Conservation (phyloP, 2,329 filamentous ascomycete species). For the Stemphylium beticola region DNA sequence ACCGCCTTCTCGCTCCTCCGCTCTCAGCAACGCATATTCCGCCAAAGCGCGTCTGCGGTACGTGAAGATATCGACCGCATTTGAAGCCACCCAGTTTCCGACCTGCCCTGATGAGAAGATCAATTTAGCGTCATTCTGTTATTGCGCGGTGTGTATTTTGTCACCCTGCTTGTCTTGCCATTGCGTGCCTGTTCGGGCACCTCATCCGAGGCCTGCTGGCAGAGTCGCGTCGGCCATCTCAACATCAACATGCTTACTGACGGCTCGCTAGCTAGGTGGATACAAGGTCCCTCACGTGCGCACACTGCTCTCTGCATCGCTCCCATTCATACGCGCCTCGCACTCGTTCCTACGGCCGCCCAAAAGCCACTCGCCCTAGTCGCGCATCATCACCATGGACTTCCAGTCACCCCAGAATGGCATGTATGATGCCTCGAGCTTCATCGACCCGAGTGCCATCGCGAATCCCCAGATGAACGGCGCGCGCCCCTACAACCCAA, state of each 20-base stretch:
- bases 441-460: slow-evolving; percentile 51
- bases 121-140: slow-evolving; percentile 31
- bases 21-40: slow-evolving; percentile 44
- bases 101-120: slow-evolving; percentile 38
- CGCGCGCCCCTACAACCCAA: slow-evolving; percentile 79
- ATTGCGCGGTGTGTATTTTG: slow-evolving; percentile 33
- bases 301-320: slow-evolving; percentile 15
- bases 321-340: slow-evolving; percentile 14
- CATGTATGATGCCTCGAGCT: slow-evolving; percentile 46
- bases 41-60: slow-evolving; percentile 39
- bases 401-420: slow-evolving; percentile 46
- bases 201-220: slow-evolving; percentile 21
- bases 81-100: slow-evolving; percentile 31
- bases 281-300: slow-evolving; percentile 33
- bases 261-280: slow-evolving; percentile 30
- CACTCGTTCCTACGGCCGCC: slow-evolving; percentile 8
- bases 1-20: slow-evolving; percentile 20
- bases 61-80: slow-evolving; percentile 42
- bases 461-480: slow-evolving; percentile 63
- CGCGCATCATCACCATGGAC: slow-evolving; percentile 43
- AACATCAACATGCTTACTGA: slow-evolving; percentile 42
- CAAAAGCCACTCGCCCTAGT: slow-evolving; percentile 14
- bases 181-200: slow-evolving; percentile 22
- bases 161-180: slow-evolving; percentile 10
- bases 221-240: slow-evolving; percentile 37